Conservation (phyloP, 192 early-diverging fungal species). For the Rhizophagus sp. region DNA sequence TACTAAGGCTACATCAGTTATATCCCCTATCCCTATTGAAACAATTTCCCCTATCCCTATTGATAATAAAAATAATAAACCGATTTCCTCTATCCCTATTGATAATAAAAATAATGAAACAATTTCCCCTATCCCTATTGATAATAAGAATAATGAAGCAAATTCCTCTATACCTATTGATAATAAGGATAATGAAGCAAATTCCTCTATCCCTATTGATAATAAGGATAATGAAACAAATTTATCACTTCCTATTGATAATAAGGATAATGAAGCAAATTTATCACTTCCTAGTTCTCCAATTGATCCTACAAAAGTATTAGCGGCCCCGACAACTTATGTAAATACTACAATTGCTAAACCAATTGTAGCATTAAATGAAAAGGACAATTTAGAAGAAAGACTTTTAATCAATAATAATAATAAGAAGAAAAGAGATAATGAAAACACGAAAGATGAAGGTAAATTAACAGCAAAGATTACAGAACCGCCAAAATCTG, state of each 20-base stretch:
- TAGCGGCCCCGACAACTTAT: constrained; percentile 18
- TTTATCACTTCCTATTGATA: neutral
- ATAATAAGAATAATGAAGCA: too few species aligned
- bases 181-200: too few species aligned
- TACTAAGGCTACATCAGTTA: neutral
- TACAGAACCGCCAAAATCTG: constrained; percentile 1
- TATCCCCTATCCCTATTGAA: neutral
- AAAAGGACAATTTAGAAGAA: neutral
- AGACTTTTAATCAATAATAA: neutral
- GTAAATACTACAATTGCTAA: constrained; percentile 17
- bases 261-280: neutral
- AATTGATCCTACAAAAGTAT: neutral
- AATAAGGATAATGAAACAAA: neutral
- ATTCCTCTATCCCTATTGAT: too few species aligned
- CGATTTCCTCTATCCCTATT: too few species aligned
- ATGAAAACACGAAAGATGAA: neutral
- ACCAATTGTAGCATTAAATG: neutral
- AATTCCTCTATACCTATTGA: neutral
- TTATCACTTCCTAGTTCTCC: neutral
- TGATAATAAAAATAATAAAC: neutral
- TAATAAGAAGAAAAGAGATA: neutral
- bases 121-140: neutral
- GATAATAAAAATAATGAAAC: too few species aligned
- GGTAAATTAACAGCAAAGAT: constrained; percentile 18
- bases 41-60: neutral